Evolutionary conservation across 2,329 filamentous ascomycete species (phyloP).

Genomic region (Pseudonectria foliicola): DNA sequence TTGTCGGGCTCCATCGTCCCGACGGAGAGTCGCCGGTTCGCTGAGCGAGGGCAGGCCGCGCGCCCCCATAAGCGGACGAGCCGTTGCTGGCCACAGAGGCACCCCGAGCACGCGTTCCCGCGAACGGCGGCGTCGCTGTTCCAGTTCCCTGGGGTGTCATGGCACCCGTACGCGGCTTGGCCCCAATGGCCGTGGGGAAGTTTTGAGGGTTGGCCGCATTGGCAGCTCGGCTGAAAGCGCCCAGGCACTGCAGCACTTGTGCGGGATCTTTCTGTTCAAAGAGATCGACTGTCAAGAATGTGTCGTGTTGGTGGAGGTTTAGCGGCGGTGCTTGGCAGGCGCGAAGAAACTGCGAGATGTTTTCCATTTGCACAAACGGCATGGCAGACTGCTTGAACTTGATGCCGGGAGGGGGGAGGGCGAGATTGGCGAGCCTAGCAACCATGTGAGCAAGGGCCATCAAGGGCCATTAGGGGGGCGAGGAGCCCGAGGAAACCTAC

Average conservation of each 20-base stretch:
- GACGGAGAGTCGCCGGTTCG: conserved; percentile 48
- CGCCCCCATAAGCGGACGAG: conserved; percentile 40
- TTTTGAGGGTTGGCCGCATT: conserved; percentile 63
- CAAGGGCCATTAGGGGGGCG: background rate
- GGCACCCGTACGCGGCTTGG: conserved; percentile 51
- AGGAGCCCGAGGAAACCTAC: conserved; percentile 40
- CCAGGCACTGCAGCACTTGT: conserved; percentile 87
- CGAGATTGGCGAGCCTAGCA: conserved; percentile 72
- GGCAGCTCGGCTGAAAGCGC: conserved; percentile 84
- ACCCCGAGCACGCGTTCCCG: conserved; percentile 37
- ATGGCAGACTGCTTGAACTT: conserved; percentile 88
- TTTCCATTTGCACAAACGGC: conserved; percentile 99
- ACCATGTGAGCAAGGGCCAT: conserved; percentile 6
- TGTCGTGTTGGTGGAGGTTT: conserved; percentile 84
- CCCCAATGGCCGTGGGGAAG: conserved; percentile 72
- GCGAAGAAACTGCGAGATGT: conserved; percentile 90
- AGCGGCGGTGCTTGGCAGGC: conserved; percentile 81
- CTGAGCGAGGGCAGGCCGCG: conserved; percentile 36
- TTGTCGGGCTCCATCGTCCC: conserved; percentile 56
- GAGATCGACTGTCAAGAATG: conserved; percentile 93
- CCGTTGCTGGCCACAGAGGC: conserved; percentile 52
- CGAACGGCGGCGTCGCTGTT: conserved; percentile 36
- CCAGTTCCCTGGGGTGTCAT: conserved; percentile 64
- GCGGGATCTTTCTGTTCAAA: conserved; percentile 94
- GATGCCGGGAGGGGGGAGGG: conserved; percentile 66